Base-by-base conservation (phyloP, 2,329 filamentous ascomycete genomes). In the Talaromyces islandicus region DNA sequence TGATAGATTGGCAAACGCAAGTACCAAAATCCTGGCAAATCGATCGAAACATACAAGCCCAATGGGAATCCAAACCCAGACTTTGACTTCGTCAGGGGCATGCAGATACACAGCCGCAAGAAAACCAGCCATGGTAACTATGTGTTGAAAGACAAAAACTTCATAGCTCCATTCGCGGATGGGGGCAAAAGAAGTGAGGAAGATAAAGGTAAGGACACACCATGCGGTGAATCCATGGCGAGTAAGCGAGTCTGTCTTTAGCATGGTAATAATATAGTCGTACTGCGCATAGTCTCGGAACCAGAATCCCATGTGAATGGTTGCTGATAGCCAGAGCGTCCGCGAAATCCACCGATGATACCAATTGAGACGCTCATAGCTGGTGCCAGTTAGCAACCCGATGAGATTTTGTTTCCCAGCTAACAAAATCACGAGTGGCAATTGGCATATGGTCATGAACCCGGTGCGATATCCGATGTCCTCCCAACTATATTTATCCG, bases 341-440 rank as follows among this genome's bases (percentile, higher is more conserved):
- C 83, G 72, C 2, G 81, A 73, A 2, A 77, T 73, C 81, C 82
- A 82, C 35, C 80, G 75, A 66, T 83, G 81, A 32, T 81, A 71
- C 80, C 79, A 82, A 64, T 82, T 82, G 41, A 83, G 70, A 4
- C 78, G 73, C 63, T 81, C 80, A 63, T 83, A 80, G 46, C 77
- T 77, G 55, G 77, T 74, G 1, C 79, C 80, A 0, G 75, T 78
- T 17, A 81, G 62, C 17, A 77, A 67, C 9, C 77, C 80, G 62
- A 83, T 77, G 48, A 85, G 74, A 64, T 84, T 85, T 60, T 80
- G 79, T 69, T 83, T 83, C 10, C 81, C 81, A 1, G 82, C 77
- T 38, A 85, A 76, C 11, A 85, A 71, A 64, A 84, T 81, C 56
- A 85, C 74, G n/a, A 85, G 69, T 1, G 83, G 83, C 3, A 85